Percentiles rank a stretch among this genome's conserved stretches.
Evolutionary conservation across 345 rosid species (phyloP).

Genomic region (Iberis pinnata): DNA sequence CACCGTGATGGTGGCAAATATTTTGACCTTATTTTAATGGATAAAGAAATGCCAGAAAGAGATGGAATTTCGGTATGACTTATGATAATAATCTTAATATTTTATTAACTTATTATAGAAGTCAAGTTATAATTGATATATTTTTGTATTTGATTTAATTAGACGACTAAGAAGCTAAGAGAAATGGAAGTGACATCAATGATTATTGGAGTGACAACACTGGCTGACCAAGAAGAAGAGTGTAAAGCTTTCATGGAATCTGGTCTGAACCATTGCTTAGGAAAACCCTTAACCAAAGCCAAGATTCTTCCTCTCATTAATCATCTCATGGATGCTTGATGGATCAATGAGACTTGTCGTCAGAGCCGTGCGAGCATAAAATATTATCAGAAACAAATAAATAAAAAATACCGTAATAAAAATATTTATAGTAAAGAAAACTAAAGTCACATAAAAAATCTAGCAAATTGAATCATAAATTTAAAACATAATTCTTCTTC

Average conservation of each 20-base stretch:
- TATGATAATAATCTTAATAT: neutral
- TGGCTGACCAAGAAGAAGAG: constrained; percentile 20
- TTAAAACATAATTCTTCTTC: too few species aligned
- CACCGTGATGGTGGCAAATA: constrained; percentile 14
- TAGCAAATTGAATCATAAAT: too few species aligned
- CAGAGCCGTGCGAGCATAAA: too few species aligned
- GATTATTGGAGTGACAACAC: constrained; percentile 31
- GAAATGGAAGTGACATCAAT: constrained; percentile 30
- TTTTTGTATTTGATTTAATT: neutral
- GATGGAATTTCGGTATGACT: constrained; percentile 30
- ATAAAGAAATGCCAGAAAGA: constrained; percentile 30
- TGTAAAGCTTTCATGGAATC: constrained; percentile 29
- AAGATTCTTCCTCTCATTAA: constrained; percentile 20
- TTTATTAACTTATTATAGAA: too few species aligned
- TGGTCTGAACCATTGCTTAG: constrained; percentile 30
- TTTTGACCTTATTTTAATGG: constrained; percentile 33
- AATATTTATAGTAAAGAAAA: too few species aligned
- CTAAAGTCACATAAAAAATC: too few species aligned
- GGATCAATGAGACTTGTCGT: too few species aligned
- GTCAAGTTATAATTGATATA: neutral
- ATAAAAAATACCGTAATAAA: too few species aligned
- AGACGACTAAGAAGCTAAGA: constrained; percentile 33
- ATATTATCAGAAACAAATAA: too few species aligned
- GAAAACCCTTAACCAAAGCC: constrained; percentile 22
- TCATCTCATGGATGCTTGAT: constrained; percentile 24